These are phyloP conservation scores for Myotisia sp. DNA, from an alignment of 2,329 filamentous ascomycete species.

Conservation along the genomic window DNA sequence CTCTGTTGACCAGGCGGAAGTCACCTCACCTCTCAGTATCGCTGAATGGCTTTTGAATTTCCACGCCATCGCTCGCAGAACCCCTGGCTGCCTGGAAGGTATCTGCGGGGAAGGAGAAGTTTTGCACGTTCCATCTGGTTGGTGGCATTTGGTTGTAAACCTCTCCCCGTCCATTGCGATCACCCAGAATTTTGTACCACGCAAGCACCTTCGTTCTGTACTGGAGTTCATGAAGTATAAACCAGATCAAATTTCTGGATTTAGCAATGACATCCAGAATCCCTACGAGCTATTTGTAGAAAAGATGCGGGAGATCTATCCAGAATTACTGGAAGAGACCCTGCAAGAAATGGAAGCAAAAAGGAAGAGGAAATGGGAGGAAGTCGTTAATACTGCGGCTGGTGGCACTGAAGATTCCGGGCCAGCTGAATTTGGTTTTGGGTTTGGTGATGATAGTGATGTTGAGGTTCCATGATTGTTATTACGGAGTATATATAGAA, in stretches of 20 bases:
- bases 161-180: constrained; percentile 71
- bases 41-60: constrained; percentile 93
- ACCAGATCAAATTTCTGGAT: constrained; percentile 75
- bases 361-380: constrained; percentile 78
- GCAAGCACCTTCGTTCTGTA: constrained; percentile 57
- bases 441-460: constrained; percentile 45
- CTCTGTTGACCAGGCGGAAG: constrained; percentile 76
- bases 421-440: constrained; percentile 46
- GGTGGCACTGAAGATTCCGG: constrained; percentile 15
- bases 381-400: constrained; percentile 48
- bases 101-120: constrained; percentile 76
- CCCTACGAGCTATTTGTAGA: constrained; percentile 63
- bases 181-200: constrained; percentile 89
- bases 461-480: constrained; percentile 37
- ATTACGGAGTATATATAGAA: too few relatives aligned
- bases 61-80: constrained; percentile 63
- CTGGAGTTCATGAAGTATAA: constrained; percentile 70
- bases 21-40: constrained; percentile 85
- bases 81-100: constrained; percentile 68
- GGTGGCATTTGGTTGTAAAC: constrained; percentile 95
- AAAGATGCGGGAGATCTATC: constrained; percentile 48
- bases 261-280: constrained; percentile 55
- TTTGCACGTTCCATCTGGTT: constrained; percentile 80
- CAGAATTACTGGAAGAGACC: constrained; percentile 53
- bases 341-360: constrained; percentile 48